Conservation (phyloP, 257 asterid species). For the Solanum paucissectum region DNA sequence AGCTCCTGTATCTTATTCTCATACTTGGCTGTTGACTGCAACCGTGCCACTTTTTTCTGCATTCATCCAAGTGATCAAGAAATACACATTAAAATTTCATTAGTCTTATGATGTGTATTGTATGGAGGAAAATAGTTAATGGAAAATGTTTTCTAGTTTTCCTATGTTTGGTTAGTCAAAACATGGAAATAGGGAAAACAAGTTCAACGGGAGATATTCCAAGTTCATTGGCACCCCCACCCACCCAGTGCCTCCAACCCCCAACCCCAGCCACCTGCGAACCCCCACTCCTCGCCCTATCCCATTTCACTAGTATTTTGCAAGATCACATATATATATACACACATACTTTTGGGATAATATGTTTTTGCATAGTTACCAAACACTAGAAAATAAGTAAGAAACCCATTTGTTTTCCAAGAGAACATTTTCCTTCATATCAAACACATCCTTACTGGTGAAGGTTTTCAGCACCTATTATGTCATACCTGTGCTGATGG, state of each 20-base stretch:
- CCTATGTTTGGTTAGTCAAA: background rate
- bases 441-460: background rate
- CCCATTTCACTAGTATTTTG: background rate
- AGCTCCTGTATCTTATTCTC: conserved; percentile 74
- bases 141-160: background rate
- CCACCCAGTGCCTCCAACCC: background rate
- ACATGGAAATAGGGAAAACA: background rate
- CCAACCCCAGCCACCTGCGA: too few species aligned
- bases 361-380: background rate
- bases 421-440: too few species aligned
- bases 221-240: background rate
- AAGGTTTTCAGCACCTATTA: background rate
- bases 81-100: conserved; percentile 1
- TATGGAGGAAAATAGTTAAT: background rate
- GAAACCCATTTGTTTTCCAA: background rate
- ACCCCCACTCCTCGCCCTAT: background rate
- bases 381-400: background rate
- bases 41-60: conserved; percentile 49
- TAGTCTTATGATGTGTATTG: background rate
- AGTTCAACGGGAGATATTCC: background rate
- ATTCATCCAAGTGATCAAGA: conserved; percentile 8
- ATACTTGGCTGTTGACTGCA: conserved; percentile 53
- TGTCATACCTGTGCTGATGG: conserved; percentile 69
- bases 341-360: background rate
- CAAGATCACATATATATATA: background rate